Evolutionary conservation across 2,329 filamentous ascomycete genomes (phyloP).

Genomic region (Curvularia hawaiiensis): DNA sequence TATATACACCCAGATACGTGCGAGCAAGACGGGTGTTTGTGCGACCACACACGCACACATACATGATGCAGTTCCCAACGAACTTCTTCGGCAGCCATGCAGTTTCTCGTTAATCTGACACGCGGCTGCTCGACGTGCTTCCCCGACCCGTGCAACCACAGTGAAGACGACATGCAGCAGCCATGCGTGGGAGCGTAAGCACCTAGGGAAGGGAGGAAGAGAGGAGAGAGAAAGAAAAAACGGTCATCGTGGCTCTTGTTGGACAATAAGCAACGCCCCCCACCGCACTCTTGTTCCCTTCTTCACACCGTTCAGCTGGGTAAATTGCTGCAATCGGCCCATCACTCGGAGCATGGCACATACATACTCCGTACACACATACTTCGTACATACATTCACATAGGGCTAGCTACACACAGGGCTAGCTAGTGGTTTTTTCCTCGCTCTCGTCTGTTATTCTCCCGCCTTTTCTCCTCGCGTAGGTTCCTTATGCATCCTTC

Average conservation of each 20-base stretch:
- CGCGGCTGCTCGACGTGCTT: neutral
- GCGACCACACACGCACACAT: neutral
- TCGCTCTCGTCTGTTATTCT: neutral
- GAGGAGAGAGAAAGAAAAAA: neutral
- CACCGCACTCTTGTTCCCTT: too few relatives aligned
- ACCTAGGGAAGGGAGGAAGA: too few relatives aligned
- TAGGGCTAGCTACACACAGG: too few relatives aligned
- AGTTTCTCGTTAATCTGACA: neutral
- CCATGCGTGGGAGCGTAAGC: too few relatives aligned
- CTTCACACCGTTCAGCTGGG: too few relatives aligned
- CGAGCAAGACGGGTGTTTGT: neutral
- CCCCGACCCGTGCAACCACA: neutral
- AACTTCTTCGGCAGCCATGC: neutral
- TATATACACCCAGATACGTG: neutral
- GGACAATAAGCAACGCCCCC: too few relatives aligned
- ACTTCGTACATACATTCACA: too few relatives aligned
- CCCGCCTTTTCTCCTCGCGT: neutral
- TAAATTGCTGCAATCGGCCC: too few relatives aligned
- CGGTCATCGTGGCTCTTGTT: too few relatives aligned
- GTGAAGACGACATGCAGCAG: too few relatives aligned
- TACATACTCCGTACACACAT: too few relatives aligned
- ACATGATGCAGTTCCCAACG: neutral
- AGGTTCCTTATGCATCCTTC: neutral
- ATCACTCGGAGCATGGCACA: too few relatives aligned
- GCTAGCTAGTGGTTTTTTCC: neutral